Conservation (phyloP, 208 protist genomes). For the Trypanosoma brucei region DNA sequence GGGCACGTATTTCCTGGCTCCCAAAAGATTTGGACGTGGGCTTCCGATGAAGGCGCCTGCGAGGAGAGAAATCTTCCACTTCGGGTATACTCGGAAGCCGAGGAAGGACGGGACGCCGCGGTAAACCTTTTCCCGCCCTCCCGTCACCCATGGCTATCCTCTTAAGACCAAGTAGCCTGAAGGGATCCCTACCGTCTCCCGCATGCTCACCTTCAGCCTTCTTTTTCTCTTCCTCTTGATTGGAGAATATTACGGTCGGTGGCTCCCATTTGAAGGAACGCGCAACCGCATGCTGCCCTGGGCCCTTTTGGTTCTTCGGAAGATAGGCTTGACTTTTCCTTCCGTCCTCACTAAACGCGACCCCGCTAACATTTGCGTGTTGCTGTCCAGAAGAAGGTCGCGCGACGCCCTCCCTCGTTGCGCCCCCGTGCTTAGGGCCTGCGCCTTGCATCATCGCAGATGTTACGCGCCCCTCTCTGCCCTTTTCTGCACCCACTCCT, state of each 20-base stretch:
- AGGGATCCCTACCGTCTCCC: too few relatives aligned
- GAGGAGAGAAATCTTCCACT: not conserved
- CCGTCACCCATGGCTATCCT: too few relatives aligned
- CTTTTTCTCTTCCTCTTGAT: not conserved
- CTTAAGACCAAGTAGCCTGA: too few relatives aligned
- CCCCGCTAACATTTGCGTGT: not conserved
- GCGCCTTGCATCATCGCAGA: too few relatives aligned
- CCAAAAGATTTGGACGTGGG: not conserved
- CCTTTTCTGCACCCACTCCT: not conserved
- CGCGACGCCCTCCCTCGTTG: too few relatives aligned
- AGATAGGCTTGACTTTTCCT: not conserved
- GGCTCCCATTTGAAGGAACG: not conserved
- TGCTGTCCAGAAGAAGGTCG: not conserved
- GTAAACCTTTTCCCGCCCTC: not conserved
- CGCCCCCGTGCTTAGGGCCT: too few relatives aligned
- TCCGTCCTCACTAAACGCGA: not conserved
- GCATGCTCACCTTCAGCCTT: too few relatives aligned
- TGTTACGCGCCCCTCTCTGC: not conserved
- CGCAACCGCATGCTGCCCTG: not conserved
- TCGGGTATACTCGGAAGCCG: not conserved
- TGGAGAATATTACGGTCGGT: conserved; percentile 1
- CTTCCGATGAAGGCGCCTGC: not conserved
- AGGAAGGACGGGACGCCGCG: not conserved
- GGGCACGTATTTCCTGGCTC: not conserved
- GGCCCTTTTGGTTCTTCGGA: not conserved